Base-by-base conservation (phyloP, 768 basidiomycete genomes). In the Rossbeevera mucosa region DNA sequence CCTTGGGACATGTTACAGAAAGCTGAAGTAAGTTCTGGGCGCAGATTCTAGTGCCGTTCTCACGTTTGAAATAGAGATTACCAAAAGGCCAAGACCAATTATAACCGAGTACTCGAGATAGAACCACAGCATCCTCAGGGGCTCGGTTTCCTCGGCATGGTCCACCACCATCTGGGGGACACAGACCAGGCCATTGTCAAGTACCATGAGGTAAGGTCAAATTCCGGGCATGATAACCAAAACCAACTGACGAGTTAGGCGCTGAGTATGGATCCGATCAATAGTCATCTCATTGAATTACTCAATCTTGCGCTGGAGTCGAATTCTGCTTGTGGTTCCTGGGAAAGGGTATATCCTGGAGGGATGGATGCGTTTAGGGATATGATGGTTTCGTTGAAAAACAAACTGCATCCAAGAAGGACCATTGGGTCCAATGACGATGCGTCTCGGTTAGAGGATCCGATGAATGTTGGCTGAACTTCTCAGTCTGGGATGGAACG, bases 61-160 rank as follows among this genome's bases (percentile, higher is more conserved):
- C 51, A 58, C 45, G 50, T 47, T 25, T 57, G 45, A n/a, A 53
- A 42, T 46, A 80, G 78, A 51, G 73, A 74, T 50, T 72, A 76
- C 46, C 78, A 82, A 28, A 83, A 88, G 48, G 92, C 96, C 5
- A 81, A 82, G 59, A 67, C 63, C 2, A 79, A 85, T 26, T 98
- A 95, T 65, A 76, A 80, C 57, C 82, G 81, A 49, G 93, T 94
- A 1, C 72, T 98, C 18, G 83, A 89, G 63, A 80, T 97, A 29
- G 91, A 97, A 59, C 85, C 93, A n/a, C 80, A 88, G 28, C 82
- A 88, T 54, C 77, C 88, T 1, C 77, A 83, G 11, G 93, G 92
- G 3, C 81, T 94, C 47, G 86, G 88, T 4, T 91, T 90, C 63
- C 75, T 97, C 1, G 96, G 93, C n/a, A 83, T 96, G 66, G 85